Percentiles rank a stretch among this genome's conserved stretches.
These are phyloP conservation scores for Starmerella stellata DNA, from an alignment of 805 yeast species.

Conservation along the genomic window DNA sequence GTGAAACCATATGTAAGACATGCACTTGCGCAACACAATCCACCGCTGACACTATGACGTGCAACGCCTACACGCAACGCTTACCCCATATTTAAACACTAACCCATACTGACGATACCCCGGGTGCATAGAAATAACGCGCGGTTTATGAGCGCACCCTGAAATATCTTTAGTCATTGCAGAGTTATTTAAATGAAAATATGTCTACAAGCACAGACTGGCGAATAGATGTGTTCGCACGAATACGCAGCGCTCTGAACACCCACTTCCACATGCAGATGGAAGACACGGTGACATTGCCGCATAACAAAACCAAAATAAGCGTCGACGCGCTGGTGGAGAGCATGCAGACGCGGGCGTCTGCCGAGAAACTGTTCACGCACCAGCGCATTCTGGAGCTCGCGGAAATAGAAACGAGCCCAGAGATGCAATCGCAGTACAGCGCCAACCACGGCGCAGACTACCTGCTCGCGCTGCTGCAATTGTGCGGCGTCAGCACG, in stretches of 20 bases:
- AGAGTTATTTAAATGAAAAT: too few species aligned
- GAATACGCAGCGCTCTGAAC: background rate
- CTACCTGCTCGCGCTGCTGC: conserved; percentile 2
- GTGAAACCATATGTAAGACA: too few species aligned
- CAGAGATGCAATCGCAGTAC: conserved; percentile 1
- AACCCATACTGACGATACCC: too few species aligned
- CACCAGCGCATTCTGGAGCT: conserved; percentile 4
- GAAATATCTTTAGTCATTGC: too few species aligned
- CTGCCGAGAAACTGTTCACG: conserved; percentile 5
- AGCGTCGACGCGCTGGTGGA: background rate
- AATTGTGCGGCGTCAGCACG: conserved; percentile 1
- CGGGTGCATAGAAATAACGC: too few species aligned
- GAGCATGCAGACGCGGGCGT: background rate
- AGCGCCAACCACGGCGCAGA: conserved; percentile 1
- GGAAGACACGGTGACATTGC: background rate
- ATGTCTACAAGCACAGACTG: too few species aligned
- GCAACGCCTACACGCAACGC: too few species aligned
- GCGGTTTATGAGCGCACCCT: too few species aligned
- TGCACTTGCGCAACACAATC: too few species aligned
- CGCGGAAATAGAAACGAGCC: background rate
- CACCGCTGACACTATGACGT: too few species aligned
- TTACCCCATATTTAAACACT: too few species aligned
- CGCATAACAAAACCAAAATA: background rate
- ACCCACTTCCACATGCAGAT: background rate
- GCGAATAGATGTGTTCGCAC: background rate